Conservation (phyloP, 1,284 basidiomycete species). For the Phlebopus sp. region DNA sequence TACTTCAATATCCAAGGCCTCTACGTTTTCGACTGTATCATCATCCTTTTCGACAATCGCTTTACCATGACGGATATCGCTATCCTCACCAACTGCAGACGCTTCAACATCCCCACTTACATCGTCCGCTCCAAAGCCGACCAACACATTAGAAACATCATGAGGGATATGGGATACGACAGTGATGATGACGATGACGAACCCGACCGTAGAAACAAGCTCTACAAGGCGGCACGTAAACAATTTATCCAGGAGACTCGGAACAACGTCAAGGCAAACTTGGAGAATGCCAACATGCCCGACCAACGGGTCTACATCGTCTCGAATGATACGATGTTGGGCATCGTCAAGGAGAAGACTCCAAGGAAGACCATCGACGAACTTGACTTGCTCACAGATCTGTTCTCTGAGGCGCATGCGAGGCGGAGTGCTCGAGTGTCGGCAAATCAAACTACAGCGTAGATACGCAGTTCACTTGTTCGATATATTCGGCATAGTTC, state of each 20-base stretch:
- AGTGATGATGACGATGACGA: conserved; percentile 15
- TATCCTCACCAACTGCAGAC: conserved; percentile 13
- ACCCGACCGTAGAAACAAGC: not conserved
- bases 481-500: too few species aligned
- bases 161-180: conserved; percentile 16
- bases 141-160: conserved; percentile 14
- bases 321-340: conserved; percentile 13
- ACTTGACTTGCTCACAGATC: conserved; percentile 15
- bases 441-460: too few species aligned
- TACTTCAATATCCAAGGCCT: conserved; percentile 18
- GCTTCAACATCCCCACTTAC: conserved; percentile 16
- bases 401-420: conserved; percentile 10
- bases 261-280: conserved; percentile 19
- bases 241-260: conserved; percentile 18
- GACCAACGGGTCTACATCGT: conserved; percentile 23
- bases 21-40: conserved; percentile 18
- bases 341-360: conserved; percentile 7
- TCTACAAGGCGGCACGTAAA: conserved; percentile 6
- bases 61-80: conserved; percentile 18
- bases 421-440: not conserved
- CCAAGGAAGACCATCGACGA: conserved; percentile 22
- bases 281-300: conserved; percentile 18
- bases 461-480: too few species aligned
- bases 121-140: conserved; percentile 19
- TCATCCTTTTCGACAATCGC: conserved; percentile 17